Conservation (phyloP, 1,139 yeast genomes). For the Blastobotrys indianensis region DNA sequence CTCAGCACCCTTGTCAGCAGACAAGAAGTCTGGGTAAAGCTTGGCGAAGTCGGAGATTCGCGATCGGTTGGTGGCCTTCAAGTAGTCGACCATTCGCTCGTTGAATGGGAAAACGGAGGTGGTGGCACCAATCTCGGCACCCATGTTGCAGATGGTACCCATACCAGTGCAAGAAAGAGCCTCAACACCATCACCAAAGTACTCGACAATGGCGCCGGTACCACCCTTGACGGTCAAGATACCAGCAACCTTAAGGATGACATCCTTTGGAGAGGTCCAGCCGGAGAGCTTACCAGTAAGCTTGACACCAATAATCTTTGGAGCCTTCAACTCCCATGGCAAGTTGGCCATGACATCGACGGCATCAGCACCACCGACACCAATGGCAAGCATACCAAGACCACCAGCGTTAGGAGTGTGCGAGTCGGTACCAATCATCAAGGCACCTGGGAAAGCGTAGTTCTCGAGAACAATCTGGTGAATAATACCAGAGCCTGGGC, state of each 20-base stretch:
- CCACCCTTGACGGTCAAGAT: conserved; percentile 98
- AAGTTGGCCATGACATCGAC: conserved; percentile 94
- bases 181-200: conserved; percentile 95
- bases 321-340: conserved; percentile 99
- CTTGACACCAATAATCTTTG: conserved; percentile 95
- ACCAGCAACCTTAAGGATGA: conserved; percentile 93
- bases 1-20: conserved; percentile 92
- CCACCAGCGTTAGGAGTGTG: conserved; percentile 99
- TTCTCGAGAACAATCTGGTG: conserved; percentile 97
- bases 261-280: conserved; percentile 99
- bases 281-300: conserved; percentile 93
- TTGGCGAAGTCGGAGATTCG: conserved; percentile 78
- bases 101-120: conserved; percentile 98
- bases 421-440: conserved; percentile 96
- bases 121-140: conserved; percentile 99
- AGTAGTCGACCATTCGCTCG: conserved; percentile 82
- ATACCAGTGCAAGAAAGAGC: conserved; percentile 98
- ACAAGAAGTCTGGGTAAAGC: conserved; percentile 62
- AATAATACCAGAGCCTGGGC: conserved; percentile 98
- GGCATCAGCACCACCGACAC: conserved; percentile 99
- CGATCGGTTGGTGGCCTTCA: conserved; percentile 81
- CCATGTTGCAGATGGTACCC: conserved; percentile 99
- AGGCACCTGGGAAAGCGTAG: conserved; percentile 97
- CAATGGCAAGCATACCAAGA: conserved; percentile 96
- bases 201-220: conserved; percentile 96